Evolutionary conservation across 202 grass and related monocot species (phyloP), one percentile per base, ranked within the genome.

Genomic region (Panicum virgatum): DNA sequence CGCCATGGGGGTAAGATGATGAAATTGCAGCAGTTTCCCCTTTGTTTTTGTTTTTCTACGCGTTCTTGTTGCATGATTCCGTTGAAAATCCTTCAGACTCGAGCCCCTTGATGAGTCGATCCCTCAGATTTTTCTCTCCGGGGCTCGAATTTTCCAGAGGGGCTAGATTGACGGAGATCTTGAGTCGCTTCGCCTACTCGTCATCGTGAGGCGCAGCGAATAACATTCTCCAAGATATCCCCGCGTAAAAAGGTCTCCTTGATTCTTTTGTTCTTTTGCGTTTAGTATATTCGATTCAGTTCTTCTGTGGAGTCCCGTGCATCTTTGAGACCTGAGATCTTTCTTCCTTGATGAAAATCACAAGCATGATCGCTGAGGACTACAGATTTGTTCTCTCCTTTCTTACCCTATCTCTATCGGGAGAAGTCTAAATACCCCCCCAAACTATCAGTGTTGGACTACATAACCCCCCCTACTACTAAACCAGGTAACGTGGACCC

Each of bases 291-390:
- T 57, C 30, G 40, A 26, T 73, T 18, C 9, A 7, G 15, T 26
- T 70, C 5, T 77, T 45, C 1, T 38, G 23, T 12, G 65, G 65
- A 66, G 70, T 78, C 92, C 92, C 8, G 77, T 98, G 92, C 85
- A 98, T 98, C 92, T 98, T 98, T 98, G 96, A 98, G 92, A 98
- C 88, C 96, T 95, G 96, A 98, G 80, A 85, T 73, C 79, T 87
- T 83, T 76, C 73, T 91, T 65, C 77, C 27, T 72, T 85, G 95
- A 86, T 94, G 92, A 91, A 82, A 94, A 83, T 14, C 58, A 85
- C 23, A 93, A 93, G 88, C 90, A 95, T 93, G 39, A 60, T 74
- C 45, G 3, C 92, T 98, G 90, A 95, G 92, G 94, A 57, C 71
- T 11, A 5, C 27, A 78, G 5, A 64, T 58, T 56, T 22, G 15